Conservation (phyloP, 169 alveolate genomes). For the Cryptosporidium bovis region DNA sequence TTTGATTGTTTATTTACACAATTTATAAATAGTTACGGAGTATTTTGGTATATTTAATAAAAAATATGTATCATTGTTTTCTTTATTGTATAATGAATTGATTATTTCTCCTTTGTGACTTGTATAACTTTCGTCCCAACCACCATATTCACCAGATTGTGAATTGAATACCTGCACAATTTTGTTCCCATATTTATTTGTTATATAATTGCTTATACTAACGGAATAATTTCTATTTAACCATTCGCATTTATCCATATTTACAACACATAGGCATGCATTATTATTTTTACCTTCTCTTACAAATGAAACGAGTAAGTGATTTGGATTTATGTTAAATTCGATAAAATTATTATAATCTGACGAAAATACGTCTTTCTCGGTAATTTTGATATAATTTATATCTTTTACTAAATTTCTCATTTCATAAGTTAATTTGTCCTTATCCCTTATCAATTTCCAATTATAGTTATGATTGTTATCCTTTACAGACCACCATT, state of each 20-base stretch:
- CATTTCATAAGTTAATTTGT: constrained; percentile 73
- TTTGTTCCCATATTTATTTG: constrained; percentile 3
- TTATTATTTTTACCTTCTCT: constrained; percentile 8
- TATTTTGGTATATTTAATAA: constrained; percentile 74
- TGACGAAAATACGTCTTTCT: constrained; percentile 35
- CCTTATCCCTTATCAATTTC: constrained; percentile 64
- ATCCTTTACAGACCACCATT: constrained; percentile 77
- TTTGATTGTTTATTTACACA: background rate
- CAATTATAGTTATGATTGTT: constrained; percentile 51
- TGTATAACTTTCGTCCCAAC: constrained; percentile 77
- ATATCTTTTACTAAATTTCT: constrained; percentile 56
- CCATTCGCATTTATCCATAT: constrained; percentile 72
- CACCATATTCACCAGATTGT: constrained; percentile 75
- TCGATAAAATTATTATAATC: constrained; percentile 14
- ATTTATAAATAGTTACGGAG: constrained; percentile 70
- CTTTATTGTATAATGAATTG: background rate
- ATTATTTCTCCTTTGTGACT: constrained; percentile 1
- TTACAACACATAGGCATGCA: constrained; percentile 68
- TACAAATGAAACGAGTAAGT: constrained; percentile 4
- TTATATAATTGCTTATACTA: background rate
- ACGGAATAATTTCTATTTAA: constrained; percentile 48
- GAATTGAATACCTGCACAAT: constrained; percentile 69
- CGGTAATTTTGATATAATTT: constrained; percentile 3
- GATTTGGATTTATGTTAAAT: constrained; percentile 10
- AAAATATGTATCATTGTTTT: background rate